Evolutionary conservation across 345 rosid species (phyloP).

Genomic region (Bruguiera gymnorhiza): DNA sequence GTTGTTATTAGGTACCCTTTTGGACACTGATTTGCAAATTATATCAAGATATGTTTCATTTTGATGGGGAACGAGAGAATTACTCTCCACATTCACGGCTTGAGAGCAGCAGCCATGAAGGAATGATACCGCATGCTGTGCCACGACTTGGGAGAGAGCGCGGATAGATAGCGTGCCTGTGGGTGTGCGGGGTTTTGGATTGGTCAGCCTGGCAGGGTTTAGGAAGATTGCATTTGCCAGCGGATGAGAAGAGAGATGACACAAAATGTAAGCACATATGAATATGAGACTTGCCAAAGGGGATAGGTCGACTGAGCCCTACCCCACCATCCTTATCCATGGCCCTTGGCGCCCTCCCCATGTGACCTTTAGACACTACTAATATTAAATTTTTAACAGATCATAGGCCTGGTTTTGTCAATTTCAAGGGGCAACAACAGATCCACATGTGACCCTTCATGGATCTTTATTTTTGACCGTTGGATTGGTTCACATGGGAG

Average conservation of each 20-base stretch:
- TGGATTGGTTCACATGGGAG: not conserved
- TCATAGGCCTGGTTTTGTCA: slow-evolving; percentile 17
- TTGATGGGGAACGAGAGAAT: too few species aligned
- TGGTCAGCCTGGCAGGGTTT: too few species aligned
- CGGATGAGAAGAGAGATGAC: slow-evolving; percentile 14
- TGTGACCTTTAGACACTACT: slow-evolving; percentile 6
- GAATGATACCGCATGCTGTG: slow-evolving; percentile 13
- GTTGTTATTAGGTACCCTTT: not conserved
- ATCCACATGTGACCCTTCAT: not conserved
- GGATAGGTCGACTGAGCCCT: slow-evolving; percentile 10
- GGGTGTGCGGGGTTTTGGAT: too few species aligned
- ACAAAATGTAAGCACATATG: slow-evolving; percentile 17
- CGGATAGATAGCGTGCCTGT: not conserved
- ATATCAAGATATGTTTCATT: too few species aligned
- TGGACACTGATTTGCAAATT: too few species aligned
- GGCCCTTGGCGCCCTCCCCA: slow-evolving; percentile 19
- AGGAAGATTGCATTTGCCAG: slow-evolving; percentile 7
- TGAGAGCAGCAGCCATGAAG: not conserved
- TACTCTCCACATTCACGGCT: too few species aligned
- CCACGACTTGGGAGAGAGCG: slow-evolving; percentile 2
- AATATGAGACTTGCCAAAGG: slow-evolving; percentile 10
- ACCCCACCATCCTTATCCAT: slow-evolving; percentile 21
- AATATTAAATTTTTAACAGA: not conserved
- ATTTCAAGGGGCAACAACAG: not conserved
- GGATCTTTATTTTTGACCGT: not conserved